A percentile compares a stretch with the other conserved stretches of the same genome.
These are phyloP conservation scores for Umbelopsis ramanniana DNA, from an alignment of 192 early-diverging fungal species.

Conservation along the genomic window DNA sequence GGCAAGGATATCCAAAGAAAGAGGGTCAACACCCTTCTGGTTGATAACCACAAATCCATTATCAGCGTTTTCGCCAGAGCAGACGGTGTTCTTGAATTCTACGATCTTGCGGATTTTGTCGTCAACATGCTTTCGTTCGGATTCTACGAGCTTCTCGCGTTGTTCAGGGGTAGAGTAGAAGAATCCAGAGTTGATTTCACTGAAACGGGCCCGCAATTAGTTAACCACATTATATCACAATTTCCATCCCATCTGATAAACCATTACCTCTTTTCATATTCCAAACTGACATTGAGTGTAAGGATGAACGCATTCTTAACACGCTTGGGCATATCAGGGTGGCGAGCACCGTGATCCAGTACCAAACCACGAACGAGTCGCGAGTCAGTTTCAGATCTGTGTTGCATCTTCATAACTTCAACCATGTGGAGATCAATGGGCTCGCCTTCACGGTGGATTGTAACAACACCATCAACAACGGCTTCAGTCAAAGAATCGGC, in stretches of 20 bases:
- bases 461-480: conserved; percentile 94
- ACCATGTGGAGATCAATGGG: conserved; percentile 99
- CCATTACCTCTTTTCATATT: conserved; percentile 95
- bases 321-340: conserved; percentile 99
- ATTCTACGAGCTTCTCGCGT: conserved; percentile 97
- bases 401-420: conserved; percentile 99
- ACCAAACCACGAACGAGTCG: conserved; percentile 92
- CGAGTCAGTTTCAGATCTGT: conserved; percentile 97
- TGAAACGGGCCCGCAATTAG: background rate
- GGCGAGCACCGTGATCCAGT: conserved; percentile 97
- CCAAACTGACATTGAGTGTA: conserved; percentile 96
- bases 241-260: background rate
- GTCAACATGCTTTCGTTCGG: conserved; percentile 95
- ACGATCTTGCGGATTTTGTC: conserved; percentile 93
- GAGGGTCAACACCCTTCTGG: conserved; percentile 99
- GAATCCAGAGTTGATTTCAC: conserved; percentile 98
- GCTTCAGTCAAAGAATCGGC: conserved; percentile 96
- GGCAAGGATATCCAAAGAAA: conserved; percentile 94
- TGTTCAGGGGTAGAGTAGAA: conserved; percentile 98
- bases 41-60: conserved; percentile 97
- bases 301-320: conserved; percentile 89
- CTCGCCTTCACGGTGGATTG: conserved; percentile 76
- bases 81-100: conserved; percentile 96
- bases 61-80: conserved; percentile 73
- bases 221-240: too few relatives aligned